A percentile compares a stretch with the other conserved stretches of the same genome.
Conservation (phyloP, 1,284 basidiomycete genomes). For the Ceratobasidium sp. region DNA sequence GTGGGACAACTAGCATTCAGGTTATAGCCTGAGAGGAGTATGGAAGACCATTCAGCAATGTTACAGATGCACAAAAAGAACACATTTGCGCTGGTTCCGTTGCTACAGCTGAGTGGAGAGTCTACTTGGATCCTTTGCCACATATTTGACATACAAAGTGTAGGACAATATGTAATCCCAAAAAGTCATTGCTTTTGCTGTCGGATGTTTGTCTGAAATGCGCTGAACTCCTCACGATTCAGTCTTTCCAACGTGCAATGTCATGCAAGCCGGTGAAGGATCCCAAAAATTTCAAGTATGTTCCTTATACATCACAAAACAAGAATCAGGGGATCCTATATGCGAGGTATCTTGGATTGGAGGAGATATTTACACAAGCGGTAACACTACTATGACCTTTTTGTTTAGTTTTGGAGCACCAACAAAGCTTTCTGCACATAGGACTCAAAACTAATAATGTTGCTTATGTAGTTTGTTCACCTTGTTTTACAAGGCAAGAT, state of each 20-base stretch:
- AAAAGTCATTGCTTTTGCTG: background rate
- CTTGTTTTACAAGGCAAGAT: conserved; percentile 47
- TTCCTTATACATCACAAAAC: background rate
- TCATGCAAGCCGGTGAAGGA: background rate
- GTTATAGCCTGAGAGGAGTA: background rate
- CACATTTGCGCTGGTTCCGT: background rate
- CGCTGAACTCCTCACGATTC: background rate
- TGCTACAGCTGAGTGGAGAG: background rate
- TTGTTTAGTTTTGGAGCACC: background rate
- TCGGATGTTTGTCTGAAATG: background rate
- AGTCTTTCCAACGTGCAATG: background rate
- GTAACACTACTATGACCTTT: background rate
- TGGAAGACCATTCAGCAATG: background rate
- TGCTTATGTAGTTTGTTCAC: background rate
- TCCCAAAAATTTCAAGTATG: background rate
- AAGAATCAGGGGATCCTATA: background rate
- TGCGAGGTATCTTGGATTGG: background rate
- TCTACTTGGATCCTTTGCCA: background rate
- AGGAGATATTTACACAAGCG: background rate
- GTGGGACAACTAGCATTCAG: background rate
- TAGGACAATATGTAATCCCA: background rate
- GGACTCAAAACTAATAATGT: too few relatives aligned
- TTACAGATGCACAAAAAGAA: background rate
- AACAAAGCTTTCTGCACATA: too few relatives aligned
- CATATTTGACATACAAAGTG: background rate